Evolutionary conservation across 768 basidiomycete genomes (phyloP).

Genomic region (Imleria badia): DNA sequence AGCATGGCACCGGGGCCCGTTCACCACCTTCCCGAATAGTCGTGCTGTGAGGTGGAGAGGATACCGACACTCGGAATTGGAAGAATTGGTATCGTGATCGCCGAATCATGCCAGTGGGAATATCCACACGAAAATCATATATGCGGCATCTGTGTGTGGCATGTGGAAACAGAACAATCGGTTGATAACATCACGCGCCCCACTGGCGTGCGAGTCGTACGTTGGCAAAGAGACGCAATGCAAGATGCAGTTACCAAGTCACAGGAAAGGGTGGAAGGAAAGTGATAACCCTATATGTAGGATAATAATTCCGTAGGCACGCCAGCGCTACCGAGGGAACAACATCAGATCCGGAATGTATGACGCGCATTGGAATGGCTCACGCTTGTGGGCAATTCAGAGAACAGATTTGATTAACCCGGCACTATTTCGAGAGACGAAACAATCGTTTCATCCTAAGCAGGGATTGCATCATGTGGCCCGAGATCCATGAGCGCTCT

Average conservation of each 20-base stretch:
- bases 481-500: too few species aligned
- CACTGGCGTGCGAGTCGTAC: neutral
- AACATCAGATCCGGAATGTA: neutral
- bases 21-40: slow-evolving; percentile 1
- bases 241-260: neutral
- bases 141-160: neutral
- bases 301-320: neutral
- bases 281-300: neutral
- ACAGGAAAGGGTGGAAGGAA: neutral
- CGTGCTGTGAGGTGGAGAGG: slow-evolving; percentile 7
- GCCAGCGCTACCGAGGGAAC: neutral
- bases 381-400: neutral
- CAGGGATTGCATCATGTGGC: too few species aligned
- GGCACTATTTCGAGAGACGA: slow-evolving; percentile 8
- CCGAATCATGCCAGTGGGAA: slow-evolving; percentile 12
- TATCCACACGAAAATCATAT: slow-evolving; percentile 16
- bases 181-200: neutral
- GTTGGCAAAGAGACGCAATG: neutral
- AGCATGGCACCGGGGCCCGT: neutral
- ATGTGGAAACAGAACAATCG: slow-evolving; percentile 4
- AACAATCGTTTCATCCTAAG: slow-evolving; percentile 20
- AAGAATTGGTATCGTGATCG: slow-evolving; percentile 19
- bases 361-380: neutral
- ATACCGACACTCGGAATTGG: slow-evolving; percentile 10
- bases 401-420: neutral